Evolutionary conservation across 192 early-diverging fungal species (phyloP).

Genomic region (Pilaira anomala): DNA sequence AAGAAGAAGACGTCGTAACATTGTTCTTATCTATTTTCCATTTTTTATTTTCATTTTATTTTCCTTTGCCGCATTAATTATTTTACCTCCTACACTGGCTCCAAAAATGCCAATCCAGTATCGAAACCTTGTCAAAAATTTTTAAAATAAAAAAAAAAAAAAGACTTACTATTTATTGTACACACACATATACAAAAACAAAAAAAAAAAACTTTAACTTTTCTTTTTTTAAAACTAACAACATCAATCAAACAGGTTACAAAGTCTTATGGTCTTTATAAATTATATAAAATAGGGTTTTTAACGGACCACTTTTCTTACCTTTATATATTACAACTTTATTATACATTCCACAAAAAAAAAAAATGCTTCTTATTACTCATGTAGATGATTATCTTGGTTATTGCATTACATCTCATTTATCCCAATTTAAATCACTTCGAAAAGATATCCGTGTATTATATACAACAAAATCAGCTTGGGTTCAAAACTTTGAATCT

Average conservation of each 20-base stretch:
- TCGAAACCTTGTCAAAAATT: constrained; percentile 2
- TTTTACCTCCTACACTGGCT: constrained; percentile 36
- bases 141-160: constrained; percentile 10
- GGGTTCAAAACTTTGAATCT: constrained; percentile 5
- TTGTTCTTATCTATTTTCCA: constrained; percentile 50
- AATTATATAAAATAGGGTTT: neutral
- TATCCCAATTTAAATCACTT: constrained; percentile 1
- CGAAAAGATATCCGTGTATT: constrained; percentile 12
- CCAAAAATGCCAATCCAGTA: constrained; percentile 4
- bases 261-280: neutral
- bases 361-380: constrained; percentile 26
- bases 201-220: no score
- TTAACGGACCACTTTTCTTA: neutral
- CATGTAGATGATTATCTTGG: constrained; percentile 24
- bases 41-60: constrained; percentile 53
- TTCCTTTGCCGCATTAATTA: constrained; percentile 49
- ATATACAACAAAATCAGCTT: constrained; percentile 5
- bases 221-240: neutral
- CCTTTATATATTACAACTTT: neutral
- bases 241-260: constrained; percentile 6
- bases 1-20: constrained; percentile 53
- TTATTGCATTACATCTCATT: constrained; percentile 22
- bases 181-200: neutral
- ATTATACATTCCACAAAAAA: constrained; percentile 1
- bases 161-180: no score